Evolutionary conservation across 805 yeast species (phyloP), one percentile per base, ranked within the genome.

Genomic region (Zygosaccharomyces pseudorouxii): DNA sequence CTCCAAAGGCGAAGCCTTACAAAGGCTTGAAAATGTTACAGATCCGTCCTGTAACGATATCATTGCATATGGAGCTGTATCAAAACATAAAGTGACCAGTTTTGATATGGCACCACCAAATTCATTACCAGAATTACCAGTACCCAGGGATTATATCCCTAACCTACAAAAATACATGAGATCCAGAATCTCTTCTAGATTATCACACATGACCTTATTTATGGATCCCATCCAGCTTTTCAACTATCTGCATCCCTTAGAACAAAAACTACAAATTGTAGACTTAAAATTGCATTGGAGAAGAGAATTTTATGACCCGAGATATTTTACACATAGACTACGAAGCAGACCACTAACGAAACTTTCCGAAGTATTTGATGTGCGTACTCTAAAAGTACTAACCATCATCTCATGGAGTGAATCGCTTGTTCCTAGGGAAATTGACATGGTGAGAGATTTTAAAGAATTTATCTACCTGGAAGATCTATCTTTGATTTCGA

Each of bases 361-460:
- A 47, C 53, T 71, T 23, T 62, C 65, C 6, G 75, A 72, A 38
- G 49, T 72, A 1, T 71, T 72, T 44, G 73, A 71, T 51, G 54
- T 60, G 2, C 55, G 67, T 41, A 53, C 63, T 2, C 56, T 72
- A 46, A 68, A 66, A 47, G 62, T 66, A 0, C 55, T 72, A 27
- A 71, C 76, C 0, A 62, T 72, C 3, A 71, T 72, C 4, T 72
- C 76, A 3, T 72, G 76, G 76, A 69, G 64, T 53, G 74, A 71
- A 44, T 58, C 63, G n/a, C 47, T 63, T 14, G 51, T 57, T 12
- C 58, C 65, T n/a, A 58, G 69, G 42, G 67, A 63, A 44, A 52
- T 64, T 22, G 68, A 68, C 46, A 68, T 68, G 60, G 56, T 70
- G 33, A 67, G 60, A 39, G 68, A 71, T 48, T 69, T 73, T 57